Evolutionary conservation across 2,329 filamentous ascomycete species (phyloP).

Genomic region (Cercospora sp.): DNA sequence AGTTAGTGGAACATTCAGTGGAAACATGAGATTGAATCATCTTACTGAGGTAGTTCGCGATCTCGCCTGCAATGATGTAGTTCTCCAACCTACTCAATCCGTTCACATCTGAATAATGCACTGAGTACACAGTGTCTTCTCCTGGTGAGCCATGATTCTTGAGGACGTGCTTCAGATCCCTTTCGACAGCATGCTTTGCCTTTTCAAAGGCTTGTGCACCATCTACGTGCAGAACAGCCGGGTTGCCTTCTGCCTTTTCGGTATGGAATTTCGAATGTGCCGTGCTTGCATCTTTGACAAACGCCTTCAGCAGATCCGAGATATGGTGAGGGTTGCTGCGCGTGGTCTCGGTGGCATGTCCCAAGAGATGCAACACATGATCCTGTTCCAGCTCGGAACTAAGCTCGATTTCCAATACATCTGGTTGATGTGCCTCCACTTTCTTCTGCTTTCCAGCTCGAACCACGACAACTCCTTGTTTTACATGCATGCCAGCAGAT

Average conservation of each 20-base stretch:
- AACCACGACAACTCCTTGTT: slow-evolving; percentile 36
- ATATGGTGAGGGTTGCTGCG: slow-evolving; percentile 34
- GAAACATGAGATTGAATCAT: background rate
- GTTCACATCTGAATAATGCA: slow-evolving; percentile 42
- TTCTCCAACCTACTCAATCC: slow-evolving; percentile 41
- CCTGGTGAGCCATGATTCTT: slow-evolving; percentile 28
- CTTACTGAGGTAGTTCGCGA: slow-evolving; percentile 38
- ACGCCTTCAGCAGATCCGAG: slow-evolving; percentile 34
- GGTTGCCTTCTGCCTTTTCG: slow-evolving; percentile 36
- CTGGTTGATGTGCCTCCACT: slow-evolving; percentile 28
- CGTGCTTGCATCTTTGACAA: slow-evolving; percentile 33
- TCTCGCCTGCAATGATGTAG: slow-evolving; percentile 41
- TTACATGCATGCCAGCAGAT: slow-evolving; percentile 27
- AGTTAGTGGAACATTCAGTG: background rate
- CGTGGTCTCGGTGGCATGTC: slow-evolving; percentile 33
- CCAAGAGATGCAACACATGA: slow-evolving; percentile 38
- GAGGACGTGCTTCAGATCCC: slow-evolving; percentile 36
- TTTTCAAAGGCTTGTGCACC: slow-evolving; percentile 34
- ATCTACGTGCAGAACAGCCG: slow-evolving; percentile 33
- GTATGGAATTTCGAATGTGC: slow-evolving; percentile 37
- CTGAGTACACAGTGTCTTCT: slow-evolving; percentile 34
- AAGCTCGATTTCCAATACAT: slow-evolving; percentile 34
- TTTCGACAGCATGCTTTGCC: slow-evolving; percentile 38
- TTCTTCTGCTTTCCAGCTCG: slow-evolving; percentile 33
- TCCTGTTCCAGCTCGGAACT: slow-evolving; percentile 37